These are phyloP conservation scores for Cladosporium halotolerans DNA, from an alignment of 2,329 filamentous ascomycete species.

Conservation along the genomic window DNA sequence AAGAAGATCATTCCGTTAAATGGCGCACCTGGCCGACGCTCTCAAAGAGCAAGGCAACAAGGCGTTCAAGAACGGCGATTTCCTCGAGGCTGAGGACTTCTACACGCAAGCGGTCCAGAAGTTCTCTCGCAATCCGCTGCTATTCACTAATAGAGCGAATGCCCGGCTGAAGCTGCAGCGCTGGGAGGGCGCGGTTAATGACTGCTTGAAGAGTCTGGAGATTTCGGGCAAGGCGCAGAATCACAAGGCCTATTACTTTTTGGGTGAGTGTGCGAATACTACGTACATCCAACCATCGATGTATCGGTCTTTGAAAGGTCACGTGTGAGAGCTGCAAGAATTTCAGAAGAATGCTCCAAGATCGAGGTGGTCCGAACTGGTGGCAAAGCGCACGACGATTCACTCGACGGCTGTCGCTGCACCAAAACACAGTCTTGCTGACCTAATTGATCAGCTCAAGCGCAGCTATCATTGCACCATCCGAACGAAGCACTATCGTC, in stretches of 20 bases:
- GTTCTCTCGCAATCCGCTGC: slow-evolving; percentile 67
- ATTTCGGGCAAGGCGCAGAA: slow-evolving; percentile 46
- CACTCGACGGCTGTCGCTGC: too few species aligned
- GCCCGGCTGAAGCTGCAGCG: slow-evolving; percentile 66
- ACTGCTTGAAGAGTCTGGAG: slow-evolving; percentile 69
- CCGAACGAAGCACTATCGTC: slow-evolving; percentile 66
- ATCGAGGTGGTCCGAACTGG: too few species aligned
- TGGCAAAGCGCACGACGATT: too few species aligned
- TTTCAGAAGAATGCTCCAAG: too few species aligned
- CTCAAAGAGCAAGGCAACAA: slow-evolving; percentile 54
- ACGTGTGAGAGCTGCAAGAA: too few species aligned
- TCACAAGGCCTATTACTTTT: slow-evolving; percentile 71
- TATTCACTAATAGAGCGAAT: slow-evolving; percentile 88
- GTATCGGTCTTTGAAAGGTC: too few species aligned
- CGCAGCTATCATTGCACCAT: slow-evolving; percentile 67
- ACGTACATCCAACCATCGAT: too few species aligned
- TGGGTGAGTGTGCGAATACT: slow-evolving; percentile 31
- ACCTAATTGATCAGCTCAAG: slow-evolving; percentile 53
- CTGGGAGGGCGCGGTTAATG: slow-evolving; percentile 69
- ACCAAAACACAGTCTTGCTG: neutral
- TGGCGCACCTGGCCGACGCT: slow-evolving; percentile 37
- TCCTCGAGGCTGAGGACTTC: slow-evolving; percentile 55
- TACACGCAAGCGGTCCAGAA: slow-evolving; percentile 76
- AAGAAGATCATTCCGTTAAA: slow-evolving; percentile 1
- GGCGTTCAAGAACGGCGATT: slow-evolving; percentile 61